Evolutionary conservation across 371 early-diverging fungal genomes (phyloP), one percentile per base, ranked within the genome.

Genomic region (Mucor racemosus): DNA sequence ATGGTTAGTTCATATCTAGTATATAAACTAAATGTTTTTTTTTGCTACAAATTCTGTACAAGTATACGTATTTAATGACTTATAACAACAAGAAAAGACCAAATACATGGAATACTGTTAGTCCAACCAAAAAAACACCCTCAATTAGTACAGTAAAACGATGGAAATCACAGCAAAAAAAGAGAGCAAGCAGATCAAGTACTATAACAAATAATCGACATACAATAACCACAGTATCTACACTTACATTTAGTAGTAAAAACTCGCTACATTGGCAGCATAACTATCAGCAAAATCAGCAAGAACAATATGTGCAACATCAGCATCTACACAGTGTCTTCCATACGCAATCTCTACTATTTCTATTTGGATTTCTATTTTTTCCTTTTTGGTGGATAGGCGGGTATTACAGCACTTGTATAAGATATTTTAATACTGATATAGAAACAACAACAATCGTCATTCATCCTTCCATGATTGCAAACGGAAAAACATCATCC

Each of bases 331-430:
- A 46, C 82, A 64, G 65, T 66, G 14, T 76, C 58, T 36, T 92
- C 84, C 74, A 86, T 75, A 31, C 64, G 9, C 81, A 81, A 50
- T 76, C 81, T 1, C n/a, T 76, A 1, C 39, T 81, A 5, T 81
- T 81, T 54, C 57, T 81, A 3, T 79, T 81, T 72, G 82, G 82
- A 0, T 81, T 81, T 44, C 38, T 81, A 10, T 75, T 70, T 40
- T 81, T 81, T 53, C 82, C 82, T 14, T 76, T 74, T 56, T 81
- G 82, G 82, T 81, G 82, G 82, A 65, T 77, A 10, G 82, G 77
- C 35, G 77, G 72, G 3, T 79, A 73, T 60, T 26, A 26, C 26
- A 26, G 26, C 26, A 26, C 1, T 26, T 65, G 36, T 7, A 17
- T 68, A 6, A 42, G 36, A 11, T 17, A 19, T 10, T 31, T 44